Evolutionary conservation across 2,329 filamentous ascomycete genomes (phyloP), one percentile per base, ranked within the genome.

Genomic region (Calonectria pauciramosa): DNA sequence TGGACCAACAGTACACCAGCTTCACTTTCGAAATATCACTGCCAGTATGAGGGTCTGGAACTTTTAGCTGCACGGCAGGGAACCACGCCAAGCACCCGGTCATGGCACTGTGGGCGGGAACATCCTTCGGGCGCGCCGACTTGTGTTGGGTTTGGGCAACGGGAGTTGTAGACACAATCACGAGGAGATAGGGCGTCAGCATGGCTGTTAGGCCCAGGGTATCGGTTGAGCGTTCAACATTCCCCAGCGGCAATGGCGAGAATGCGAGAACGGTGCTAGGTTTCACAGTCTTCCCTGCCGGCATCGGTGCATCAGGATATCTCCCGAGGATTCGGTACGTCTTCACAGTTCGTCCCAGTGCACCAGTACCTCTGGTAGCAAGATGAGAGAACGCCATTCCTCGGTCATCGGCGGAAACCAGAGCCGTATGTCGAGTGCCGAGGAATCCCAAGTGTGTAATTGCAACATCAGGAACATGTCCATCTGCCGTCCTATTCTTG

Each of bases 371-470:
- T 80, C 97, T 91, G 13, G 95, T 98, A 13, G 97, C 97, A 13
- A 99, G 90, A 85, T 99, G 97, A 4, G 97, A 98, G 84, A 99
- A 99, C 0, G 97, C 96, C 97, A 99, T 99, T 26, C 97, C 97
- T 64, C 92, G 92, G 81, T 98, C 95, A 85, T 99, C 96, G 3
- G 97, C 97, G 5, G 97, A 99, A 14, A 99, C 96, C 7, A 99
- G 89, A 4, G 97, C 97, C 18, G 97, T 99, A 81, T 97, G 96
- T 73, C 97, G 91, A 4, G 95, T 98, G 10, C 96, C 97, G 8
- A 99, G 88, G 82, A 99, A 99, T 0, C 96, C 97, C n/a, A 99
- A 86, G 84, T 99, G 96, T 9, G 97, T 92, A 56, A 99, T 92
- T 4, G 95, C 91, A 38, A 93, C 92, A 74, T 94, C 94, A 8